Base-by-base conservation (phyloP, 805 yeast genomes). In the Suhomyces pyralidae region DNA sequence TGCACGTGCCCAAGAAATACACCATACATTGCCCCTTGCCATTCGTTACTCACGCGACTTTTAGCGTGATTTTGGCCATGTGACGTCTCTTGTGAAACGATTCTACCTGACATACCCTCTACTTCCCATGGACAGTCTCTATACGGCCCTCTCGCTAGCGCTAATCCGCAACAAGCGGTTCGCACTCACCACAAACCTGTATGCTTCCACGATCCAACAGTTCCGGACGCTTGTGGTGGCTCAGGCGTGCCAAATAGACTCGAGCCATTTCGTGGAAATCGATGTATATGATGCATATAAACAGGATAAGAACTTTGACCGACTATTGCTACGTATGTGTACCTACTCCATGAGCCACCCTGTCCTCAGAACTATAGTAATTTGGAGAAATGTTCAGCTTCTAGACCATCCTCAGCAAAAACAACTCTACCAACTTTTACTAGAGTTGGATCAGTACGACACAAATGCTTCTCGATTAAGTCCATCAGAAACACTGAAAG, bases 391-490 rank as follows among this genome's bases (percentile, higher is more conserved):
- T 14, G 26, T 50, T 6, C 50, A 46, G 45, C 46, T 32, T 9
- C 17, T 50, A 10, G 15, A 19, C 14, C 46, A 14, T 7, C 46
- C 47, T 6, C 40, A 19, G n/a, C 60, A 57, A 45, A 42, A 45
- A 10, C 49, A 50, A 24, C 42, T 57, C 15, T 51, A 47, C 34
- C 50, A 53, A 24, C 46, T 50, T n/a, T 30, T 53, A n/a, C n/a
- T 42, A 25, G 25, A 40, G 28, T 36, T 53, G n/a, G 56, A 53
- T 38, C 50, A 42, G 42, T 49, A 40, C 20, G 54, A 53, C 49
- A 50, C 56, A 34, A 50, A 50, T 36, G 51, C 28, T 15, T 30
- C 53, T 6, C 28, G 40, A 24, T 46, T 45, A 17, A n/a, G 49
- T 46, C 22, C 51, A 5, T 19, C 46, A 15, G 44, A 45, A 2